phyloP scores from a whole-genome alignment of 768 basidiomycete genomes.

The Lactarius sanguifluus region DNA sequence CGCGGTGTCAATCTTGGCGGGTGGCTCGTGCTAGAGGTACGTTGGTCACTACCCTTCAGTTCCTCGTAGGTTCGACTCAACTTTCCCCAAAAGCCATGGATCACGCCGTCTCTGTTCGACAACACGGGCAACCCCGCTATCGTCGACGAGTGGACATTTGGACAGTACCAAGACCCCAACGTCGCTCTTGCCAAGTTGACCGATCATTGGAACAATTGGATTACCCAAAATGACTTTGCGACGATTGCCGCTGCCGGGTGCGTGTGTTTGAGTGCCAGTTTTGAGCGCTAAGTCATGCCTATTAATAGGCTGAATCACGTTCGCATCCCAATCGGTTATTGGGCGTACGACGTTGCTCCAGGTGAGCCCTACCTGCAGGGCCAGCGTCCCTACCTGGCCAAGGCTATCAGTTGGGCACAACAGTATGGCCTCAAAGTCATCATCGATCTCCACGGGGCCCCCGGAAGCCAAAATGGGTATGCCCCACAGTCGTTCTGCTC shows the following conservation, averaged over 20 bases:
- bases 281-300: not conserved
- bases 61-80: not conserved
- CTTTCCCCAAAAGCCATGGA: conserved; percentile 54
- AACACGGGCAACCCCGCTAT: conserved; percentile 55
- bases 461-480: conserved; percentile 83
- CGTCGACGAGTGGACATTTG: conserved; percentile 80
- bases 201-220: conserved; percentile 80
- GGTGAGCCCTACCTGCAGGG: conserved; percentile 82
- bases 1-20: conserved; percentile 84
- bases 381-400: conserved; percentile 65
- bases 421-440: conserved; percentile 75
- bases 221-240: conserved; percentile 77
- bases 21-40: conserved; percentile 56
- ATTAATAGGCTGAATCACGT: conserved; percentile 73
- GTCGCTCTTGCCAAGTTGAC: conserved; percentile 53
- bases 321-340: conserved; percentile 84
- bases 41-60: conserved; percentile 23
- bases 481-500: conserved; percentile 24
- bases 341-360: conserved; percentile 78
- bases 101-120: conserved; percentile 74
- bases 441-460: conserved; percentile 68
- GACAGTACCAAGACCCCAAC: conserved; percentile 53
- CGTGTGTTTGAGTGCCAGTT: conserved; percentile 22
- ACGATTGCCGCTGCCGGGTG: conserved; percentile 76
- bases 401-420: conserved; percentile 70